Evolutionary conservation across 345 rosid species (phyloP).

Genomic region (Brassica carinata): DNA sequence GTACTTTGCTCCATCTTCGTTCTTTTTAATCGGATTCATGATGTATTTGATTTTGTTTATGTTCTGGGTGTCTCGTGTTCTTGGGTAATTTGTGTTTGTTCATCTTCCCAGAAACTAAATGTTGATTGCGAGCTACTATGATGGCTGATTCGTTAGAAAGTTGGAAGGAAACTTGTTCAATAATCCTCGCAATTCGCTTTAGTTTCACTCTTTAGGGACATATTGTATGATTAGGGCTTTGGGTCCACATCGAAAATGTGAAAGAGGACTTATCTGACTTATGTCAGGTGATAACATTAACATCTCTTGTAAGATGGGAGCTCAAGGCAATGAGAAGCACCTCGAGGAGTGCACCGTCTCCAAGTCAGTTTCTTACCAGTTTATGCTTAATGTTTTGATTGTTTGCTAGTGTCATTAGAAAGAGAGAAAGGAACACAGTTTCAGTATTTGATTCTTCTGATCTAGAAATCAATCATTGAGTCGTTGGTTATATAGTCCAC

Average conservation of each 20-base stretch:
- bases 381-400: not conserved
- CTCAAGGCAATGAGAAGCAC: slow-evolving; percentile 60
- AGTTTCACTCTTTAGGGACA: not conserved
- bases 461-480: slow-evolving; percentile 5
- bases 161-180: not conserved
- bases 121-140: not conserved
- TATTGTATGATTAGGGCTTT: not conserved
- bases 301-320: slow-evolving; percentile 44
- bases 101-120: not conserved
- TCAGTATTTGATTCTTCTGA: not conserved
- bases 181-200: not conserved
- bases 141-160: not conserved
- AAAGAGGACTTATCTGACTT: not conserved
- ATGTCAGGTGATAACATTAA: not conserved
- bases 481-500: not conserved
- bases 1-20: not conserved
- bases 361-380: slow-evolving; percentile 51
- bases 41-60: not conserved
- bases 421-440: not conserved
- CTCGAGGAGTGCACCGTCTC: slow-evolving; percentile 77
- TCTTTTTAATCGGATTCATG: not conserved
- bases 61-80: not conserved
- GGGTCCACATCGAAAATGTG: too few relatives aligned
- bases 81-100: not conserved
- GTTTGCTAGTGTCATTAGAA: not conserved